Conservation (phyloP, 2,329 filamentous ascomycete genomes). For the Xenoacremonium recifei region DNA sequence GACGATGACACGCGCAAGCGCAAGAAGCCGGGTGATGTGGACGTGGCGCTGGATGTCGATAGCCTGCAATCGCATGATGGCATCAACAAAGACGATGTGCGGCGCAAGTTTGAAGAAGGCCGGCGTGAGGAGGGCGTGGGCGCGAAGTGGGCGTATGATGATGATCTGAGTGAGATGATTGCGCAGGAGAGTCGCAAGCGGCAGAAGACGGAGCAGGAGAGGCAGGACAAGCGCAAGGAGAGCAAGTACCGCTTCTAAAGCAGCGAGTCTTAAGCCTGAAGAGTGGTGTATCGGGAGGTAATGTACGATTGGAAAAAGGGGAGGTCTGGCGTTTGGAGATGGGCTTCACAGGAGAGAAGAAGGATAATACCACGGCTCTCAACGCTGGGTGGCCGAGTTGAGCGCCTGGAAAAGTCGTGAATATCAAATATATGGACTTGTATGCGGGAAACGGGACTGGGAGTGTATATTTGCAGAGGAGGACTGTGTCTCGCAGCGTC, state of each 20-base stretch:
- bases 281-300: constrained; percentile 5
- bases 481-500: too few species aligned
- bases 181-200: constrained; percentile 88
- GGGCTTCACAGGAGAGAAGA: constrained; percentile 16
- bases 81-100: constrained; percentile 81
- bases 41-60: constrained; percentile 88
- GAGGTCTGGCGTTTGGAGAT: constrained; percentile 20
- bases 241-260: constrained; percentile 49
- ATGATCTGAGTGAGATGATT: constrained; percentile 95
- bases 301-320: constrained; percentile 8
- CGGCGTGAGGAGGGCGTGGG: constrained; percentile 64
- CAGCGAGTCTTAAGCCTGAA: background rate
- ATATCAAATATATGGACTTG: constrained; percentile 25
- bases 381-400: constrained; percentile 9
- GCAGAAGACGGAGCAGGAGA: constrained; percentile 83
- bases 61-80: constrained; percentile 71
- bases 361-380: constrained; percentile 21
- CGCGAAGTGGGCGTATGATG: constrained; percentile 72
- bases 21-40: constrained; percentile 95
- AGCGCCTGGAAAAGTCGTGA: constrained; percentile 9
- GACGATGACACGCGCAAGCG: constrained; percentile 78
- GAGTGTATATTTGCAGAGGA: too few species aligned
- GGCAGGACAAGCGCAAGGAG: constrained; percentile 62
- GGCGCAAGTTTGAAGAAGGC: constrained; percentile 75
- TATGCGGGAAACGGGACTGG: too few species aligned